phyloP scores from a whole-genome alignment of 257 asterid species.

The Petrea volubilis region DNA sequence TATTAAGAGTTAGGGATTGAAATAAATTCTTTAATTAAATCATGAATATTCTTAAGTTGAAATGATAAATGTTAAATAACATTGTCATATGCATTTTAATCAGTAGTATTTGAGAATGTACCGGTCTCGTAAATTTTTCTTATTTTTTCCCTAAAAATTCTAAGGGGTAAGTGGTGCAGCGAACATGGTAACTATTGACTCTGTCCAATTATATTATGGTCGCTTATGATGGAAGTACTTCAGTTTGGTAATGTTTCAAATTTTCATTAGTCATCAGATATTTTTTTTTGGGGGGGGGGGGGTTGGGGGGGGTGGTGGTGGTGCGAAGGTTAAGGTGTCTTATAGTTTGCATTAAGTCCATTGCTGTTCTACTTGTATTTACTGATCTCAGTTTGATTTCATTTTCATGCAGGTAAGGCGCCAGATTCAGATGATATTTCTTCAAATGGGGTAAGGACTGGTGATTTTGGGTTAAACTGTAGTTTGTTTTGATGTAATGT shows the following conservation, averaged over 20 bases:
- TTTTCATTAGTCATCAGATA: neutral
- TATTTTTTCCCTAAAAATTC: neutral
- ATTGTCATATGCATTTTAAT: neutral
- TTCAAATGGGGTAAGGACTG: slow-evolving; percentile 76
- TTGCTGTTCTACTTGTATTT: neutral
- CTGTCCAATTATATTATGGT: neutral
- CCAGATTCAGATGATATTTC: slow-evolving; percentile 89
- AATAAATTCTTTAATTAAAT: neutral
- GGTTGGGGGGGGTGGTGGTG: too few relatives aligned
- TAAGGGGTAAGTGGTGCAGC: neutral
- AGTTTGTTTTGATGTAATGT: neutral
- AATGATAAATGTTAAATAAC: neutral
- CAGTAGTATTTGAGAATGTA: neutral
- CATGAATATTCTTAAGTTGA: neutral
- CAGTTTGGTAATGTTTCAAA: neutral
- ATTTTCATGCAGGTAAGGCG: slow-evolving; percentile 68
- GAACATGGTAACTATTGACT: neutral
- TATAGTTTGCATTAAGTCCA: neutral
- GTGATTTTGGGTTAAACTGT: neutral
- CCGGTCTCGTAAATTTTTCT: neutral
- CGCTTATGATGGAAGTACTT: neutral
- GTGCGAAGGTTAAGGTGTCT: too few relatives aligned
- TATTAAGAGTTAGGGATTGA: neutral
- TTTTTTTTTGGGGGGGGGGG: too few relatives aligned
- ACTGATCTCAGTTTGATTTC: neutral